These are phyloP conservation scores for Boletus reticuloceps DNA, from an alignment of 768 basidiomycete genomes.

Conservation along the genomic window DNA sequence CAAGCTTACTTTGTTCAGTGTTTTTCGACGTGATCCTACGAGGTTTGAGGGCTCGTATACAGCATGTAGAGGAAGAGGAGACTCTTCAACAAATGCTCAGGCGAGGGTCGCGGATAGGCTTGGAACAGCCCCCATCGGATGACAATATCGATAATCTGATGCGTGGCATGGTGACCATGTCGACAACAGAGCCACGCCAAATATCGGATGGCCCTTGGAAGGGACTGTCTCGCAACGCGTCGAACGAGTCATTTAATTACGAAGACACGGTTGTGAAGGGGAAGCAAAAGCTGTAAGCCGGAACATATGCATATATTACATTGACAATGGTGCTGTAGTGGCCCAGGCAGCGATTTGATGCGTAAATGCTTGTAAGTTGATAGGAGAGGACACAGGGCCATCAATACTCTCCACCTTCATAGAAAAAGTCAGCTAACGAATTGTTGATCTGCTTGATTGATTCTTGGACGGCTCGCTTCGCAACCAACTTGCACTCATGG, in stretches of 20 bases:
- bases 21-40: conserved; percentile 38
- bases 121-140: conserved; percentile 36
- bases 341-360: background rate
- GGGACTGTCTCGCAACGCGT: conserved; percentile 3
- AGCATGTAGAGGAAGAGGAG: conserved; percentile 44
- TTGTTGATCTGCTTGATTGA: conserved; percentile 57
- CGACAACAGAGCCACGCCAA: conserved; percentile 14
- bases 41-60: conserved; percentile 36
- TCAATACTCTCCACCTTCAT: conserved; percentile 34
- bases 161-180: conserved; percentile 37
- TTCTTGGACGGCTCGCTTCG: conserved; percentile 54
- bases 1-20: conserved; percentile 23
- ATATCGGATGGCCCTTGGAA: conserved; percentile 33
- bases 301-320: background rate
- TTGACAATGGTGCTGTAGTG: background rate
- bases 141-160: conserved; percentile 40
- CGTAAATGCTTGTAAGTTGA: background rate
- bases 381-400: background rate
- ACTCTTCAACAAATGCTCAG: conserved; percentile 39
- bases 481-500: conserved; percentile 63
- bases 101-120: conserved; percentile 34
- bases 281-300: conserved; percentile 21
- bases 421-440: conserved; percentile 61
- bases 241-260: conserved; percentile 20
- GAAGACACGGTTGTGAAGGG: conserved; percentile 27